Base-by-base conservation (phyloP, 1,284 basidiomycete species). In the Ustilago crameri region DNA sequence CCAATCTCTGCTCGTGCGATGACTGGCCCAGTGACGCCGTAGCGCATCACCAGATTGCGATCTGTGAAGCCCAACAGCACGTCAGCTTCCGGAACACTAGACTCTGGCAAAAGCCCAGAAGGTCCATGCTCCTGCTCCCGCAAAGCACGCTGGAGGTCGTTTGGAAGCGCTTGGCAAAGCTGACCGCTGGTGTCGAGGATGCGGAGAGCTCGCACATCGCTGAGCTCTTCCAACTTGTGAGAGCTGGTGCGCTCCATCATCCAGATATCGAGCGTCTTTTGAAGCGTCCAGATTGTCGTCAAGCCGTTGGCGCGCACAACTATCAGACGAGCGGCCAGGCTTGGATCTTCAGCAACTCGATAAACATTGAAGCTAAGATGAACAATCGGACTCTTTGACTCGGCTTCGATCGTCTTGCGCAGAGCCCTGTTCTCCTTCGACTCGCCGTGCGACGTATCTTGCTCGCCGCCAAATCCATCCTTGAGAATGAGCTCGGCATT, bases 281-380 rank as follows among this genome's bases (percentile, higher is more conserved):
- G 67, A 18, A 81, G 51, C 14, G 80, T 80, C 76, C 79, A 80
- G 9, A 79, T 48, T 5, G 76, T 74, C n/a, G 60, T 69, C 42
- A 65, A 23, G 17, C 78, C 78, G 32, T 73, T 76, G 0, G 63
- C 58, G 4, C 80, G 72, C 18, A 56, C 47, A 4, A 78, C 80
- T 15, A 81, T 37, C 3, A 82, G 65, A 23, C 76, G 74, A 2
- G 76, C 73, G 3, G 78, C 78, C 1, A 81, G 54, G 27, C 65
- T 64, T 2, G 68, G 55, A 50, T 81, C 74, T 15, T 63, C 57
- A 1, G 56, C 68, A 5, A 71, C 63, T 12, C 80, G 70, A 40
- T 69, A 77, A 38, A 80, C 64, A 47, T 62, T 60, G 52, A 81
- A 81, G 9, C 50, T 37, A 2, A 80, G 69, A 23, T 55, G 52